A percentile compares a stretch with the other conserved stretches of the same genome.
These are phyloP conservation scores for Emergomyces pasteurianus DNA, from an alignment of 2,329 filamentous ascomycete species.

Conservation along the genomic window DNA sequence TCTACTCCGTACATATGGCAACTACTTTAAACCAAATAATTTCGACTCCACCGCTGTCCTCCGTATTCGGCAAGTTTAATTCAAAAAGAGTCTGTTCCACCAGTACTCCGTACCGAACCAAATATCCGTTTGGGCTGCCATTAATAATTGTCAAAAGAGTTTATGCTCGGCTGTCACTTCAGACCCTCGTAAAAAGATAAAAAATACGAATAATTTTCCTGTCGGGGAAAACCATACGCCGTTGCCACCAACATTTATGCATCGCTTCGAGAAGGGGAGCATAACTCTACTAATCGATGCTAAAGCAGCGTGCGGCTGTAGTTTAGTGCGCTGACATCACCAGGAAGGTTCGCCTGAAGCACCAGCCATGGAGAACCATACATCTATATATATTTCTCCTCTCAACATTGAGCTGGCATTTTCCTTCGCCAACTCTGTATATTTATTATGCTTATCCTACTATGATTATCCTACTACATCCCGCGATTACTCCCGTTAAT, in stretches of 20 bases:
- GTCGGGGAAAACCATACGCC: not conserved
- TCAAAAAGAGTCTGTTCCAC: not conserved
- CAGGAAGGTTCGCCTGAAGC: not conserved
- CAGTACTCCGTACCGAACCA: not conserved
- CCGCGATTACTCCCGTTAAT: not conserved
- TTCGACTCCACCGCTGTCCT: not conserved
- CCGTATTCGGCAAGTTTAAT: not conserved
- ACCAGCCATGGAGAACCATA: not conserved
- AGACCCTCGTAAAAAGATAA: not conserved
- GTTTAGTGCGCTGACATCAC: not conserved
- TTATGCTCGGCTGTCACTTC: too few relatives aligned
- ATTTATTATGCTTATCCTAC: not conserved
- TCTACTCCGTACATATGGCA: too few relatives aligned
- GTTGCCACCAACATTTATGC: not conserved
- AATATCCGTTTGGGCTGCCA: not conserved
- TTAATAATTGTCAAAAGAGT: not conserved
- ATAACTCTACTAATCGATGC: not conserved
- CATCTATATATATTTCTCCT: not conserved
- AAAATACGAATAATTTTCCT: not conserved
- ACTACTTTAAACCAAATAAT: too few relatives aligned
- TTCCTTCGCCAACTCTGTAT: not conserved
- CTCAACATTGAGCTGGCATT: not conserved
- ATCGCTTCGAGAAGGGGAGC: too few relatives aligned
- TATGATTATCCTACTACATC: not conserved
- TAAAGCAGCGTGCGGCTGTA: not conserved